phyloP scores from a whole-genome alignment of 2,329 filamentous ascomycete genomes.

The Colletotrichum liaoningense region DNA sequence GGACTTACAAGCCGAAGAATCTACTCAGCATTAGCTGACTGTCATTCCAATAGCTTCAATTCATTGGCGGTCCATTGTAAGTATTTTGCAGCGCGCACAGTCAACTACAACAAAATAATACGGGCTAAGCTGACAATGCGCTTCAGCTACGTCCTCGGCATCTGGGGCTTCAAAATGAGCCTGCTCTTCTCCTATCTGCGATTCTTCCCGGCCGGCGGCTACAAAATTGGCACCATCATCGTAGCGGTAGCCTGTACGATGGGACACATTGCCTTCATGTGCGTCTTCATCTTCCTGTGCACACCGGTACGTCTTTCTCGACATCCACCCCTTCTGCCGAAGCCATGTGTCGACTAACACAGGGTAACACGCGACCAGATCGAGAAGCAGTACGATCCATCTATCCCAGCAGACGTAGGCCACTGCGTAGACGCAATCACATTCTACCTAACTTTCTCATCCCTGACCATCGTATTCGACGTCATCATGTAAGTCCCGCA shows the following conservation, averaged over 20 bases:
- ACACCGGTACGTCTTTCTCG: slow-evolving; percentile 41
- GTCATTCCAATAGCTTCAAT: slow-evolving; percentile 45
- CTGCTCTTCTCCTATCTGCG: slow-evolving; percentile 57
- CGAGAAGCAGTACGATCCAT: slow-evolving; percentile 54
- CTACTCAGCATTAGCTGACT: neutral
- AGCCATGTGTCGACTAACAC: neutral
- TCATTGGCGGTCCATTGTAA: slow-evolving; percentile 55
- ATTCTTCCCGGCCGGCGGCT: slow-evolving; percentile 52
- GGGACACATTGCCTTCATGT: slow-evolving; percentile 52
- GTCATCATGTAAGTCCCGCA: slow-evolving; percentile 48
- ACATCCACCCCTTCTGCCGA: neutral
- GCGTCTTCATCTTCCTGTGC: slow-evolving; percentile 50
- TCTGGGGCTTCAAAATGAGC: slow-evolving; percentile 59
- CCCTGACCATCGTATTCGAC: slow-evolving; percentile 55
- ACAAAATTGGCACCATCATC: slow-evolving; percentile 46
- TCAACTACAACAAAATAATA: too few relatives aligned
- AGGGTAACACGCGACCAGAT: slow-evolving; percentile 3
- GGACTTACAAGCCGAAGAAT: rapidly evolving
- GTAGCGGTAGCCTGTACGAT: slow-evolving; percentile 47
- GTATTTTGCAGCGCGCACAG: slow-evolving; percentile 14
- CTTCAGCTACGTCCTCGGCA: slow-evolving; percentile 51
- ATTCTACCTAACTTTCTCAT: slow-evolving; percentile 55
- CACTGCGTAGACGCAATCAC: slow-evolving; percentile 52
- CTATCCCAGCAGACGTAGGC: slow-evolving; percentile 44
- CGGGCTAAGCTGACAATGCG: neutral